Percentiles rank a stretch among this genome's conserved stretches.
Conservation (phyloP, 1,139 yeast species). For the Pichia sp. region DNA sequence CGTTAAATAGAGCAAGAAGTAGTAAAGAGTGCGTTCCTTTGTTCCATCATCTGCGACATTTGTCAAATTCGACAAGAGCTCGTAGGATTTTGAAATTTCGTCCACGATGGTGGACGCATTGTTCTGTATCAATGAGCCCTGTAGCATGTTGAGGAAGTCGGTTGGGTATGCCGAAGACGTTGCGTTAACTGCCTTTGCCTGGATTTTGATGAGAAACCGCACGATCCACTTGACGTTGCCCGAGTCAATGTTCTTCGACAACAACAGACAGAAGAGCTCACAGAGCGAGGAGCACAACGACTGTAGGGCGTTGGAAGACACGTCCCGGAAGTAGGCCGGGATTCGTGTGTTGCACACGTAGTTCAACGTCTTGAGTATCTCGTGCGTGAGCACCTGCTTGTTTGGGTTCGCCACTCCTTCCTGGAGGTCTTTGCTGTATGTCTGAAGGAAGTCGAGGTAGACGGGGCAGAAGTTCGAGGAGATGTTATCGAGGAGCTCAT, state of each 20-base stretch:
- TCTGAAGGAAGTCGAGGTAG: constrained; percentile 9
- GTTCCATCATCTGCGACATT: constrained; percentile 2
- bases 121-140: constrained; percentile 1
- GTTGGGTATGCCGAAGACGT: background rate
- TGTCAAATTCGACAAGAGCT: background rate
- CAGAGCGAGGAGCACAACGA: background rate
- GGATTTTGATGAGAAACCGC: constrained; percentile 14
- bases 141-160: background rate
- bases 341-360: constrained; percentile 1
- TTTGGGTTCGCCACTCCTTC: background rate
- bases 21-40: constrained; percentile 9
- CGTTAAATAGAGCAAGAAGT: constrained; percentile 7
- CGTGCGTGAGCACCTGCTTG: constrained; percentile 5
- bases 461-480: constrained; percentile 11
- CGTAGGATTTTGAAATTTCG: background rate
- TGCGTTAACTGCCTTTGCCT: background rate
- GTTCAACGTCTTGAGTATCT: constrained; percentile 12
- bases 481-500: constrained; percentile 12
- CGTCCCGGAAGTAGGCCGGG: constrained; percentile 6
- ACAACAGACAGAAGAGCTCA: constrained; percentile 3
- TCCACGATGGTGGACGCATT: constrained; percentile 3
- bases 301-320: background rate
- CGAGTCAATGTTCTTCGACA: background rate
- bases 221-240: constrained; percentile 14
- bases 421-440: constrained; percentile 3